Evolutionary conservation across 768 basidiomycete species (phyloP).

Genomic region (Rubroboletus pulcherrimus): DNA sequence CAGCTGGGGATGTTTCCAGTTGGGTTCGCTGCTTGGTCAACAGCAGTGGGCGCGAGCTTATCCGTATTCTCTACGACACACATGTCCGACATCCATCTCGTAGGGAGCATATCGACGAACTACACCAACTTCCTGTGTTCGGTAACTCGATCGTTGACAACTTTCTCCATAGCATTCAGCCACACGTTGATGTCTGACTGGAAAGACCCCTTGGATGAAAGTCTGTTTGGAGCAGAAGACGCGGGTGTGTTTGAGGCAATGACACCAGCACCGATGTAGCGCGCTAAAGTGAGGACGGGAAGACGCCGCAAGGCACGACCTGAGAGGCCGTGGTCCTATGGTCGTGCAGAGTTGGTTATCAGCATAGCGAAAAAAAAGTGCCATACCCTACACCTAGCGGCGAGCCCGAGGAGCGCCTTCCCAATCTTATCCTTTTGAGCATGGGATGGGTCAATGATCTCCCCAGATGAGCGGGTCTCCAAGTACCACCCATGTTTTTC

Average conservation of each 20-base stretch:
- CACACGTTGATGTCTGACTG: slow-evolving; percentile 56
- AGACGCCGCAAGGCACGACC: slow-evolving; percentile 88
- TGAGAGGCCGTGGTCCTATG: slow-evolving; percentile 75
- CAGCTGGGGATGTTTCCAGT: background rate
- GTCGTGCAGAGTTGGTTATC: background rate
- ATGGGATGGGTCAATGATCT: slow-evolving; percentile 30
- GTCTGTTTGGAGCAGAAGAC: slow-evolving; percentile 1
- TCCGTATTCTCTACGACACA: background rate
- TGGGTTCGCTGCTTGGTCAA: background rate
- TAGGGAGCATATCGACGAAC: background rate
- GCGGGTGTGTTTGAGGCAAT: slow-evolving; percentile 14
- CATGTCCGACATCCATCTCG: background rate
- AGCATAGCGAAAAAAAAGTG: background rate
- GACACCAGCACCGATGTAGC: slow-evolving; percentile 60
- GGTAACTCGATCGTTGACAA: slow-evolving; percentile 54
- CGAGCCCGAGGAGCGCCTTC: slow-evolving; percentile 59
- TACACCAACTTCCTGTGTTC: slow-evolving; percentile 48
- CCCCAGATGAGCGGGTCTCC: slow-evolving; percentile 4
- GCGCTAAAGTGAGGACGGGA: slow-evolving; percentile 90
- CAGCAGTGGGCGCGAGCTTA: background rate
- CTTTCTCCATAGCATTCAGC: slow-evolving; percentile 82
- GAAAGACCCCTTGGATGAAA: slow-evolving; percentile 4
- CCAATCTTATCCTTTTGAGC: slow-evolving; percentile 54
- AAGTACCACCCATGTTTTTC: slow-evolving; percentile 16
- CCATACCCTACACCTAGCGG: slow-evolving; percentile 74